Conservation (phyloP, 768 basidiomycete species). For the Tricholoma matsutake region DNA sequence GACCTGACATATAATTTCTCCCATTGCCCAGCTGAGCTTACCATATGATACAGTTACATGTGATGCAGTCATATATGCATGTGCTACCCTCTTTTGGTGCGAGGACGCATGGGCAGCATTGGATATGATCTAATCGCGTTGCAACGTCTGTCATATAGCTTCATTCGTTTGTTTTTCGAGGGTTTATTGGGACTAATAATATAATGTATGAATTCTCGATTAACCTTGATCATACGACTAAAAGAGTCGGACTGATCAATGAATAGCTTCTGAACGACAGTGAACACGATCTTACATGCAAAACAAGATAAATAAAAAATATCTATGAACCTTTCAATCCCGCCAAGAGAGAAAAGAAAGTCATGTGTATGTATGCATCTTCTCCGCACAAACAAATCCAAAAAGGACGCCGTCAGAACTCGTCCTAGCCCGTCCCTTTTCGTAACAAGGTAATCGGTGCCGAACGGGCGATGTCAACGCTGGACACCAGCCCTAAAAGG, state of each 20-base stretch:
- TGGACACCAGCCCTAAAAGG: slow-evolving; percentile 34
- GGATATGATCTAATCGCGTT: neutral
- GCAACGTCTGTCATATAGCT: neutral
- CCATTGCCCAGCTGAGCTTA: neutral
- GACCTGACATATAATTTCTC: neutral
- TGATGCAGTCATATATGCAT: neutral
- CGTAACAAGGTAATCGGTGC: slow-evolving; percentile 59
- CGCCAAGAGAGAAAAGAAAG: neutral
- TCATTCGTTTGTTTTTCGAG: neutral
- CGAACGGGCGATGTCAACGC: slow-evolving; percentile 65
- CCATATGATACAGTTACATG: neutral
- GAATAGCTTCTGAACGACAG: too few relatives aligned
- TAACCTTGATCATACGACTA: too few relatives aligned
- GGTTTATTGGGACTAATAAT: too few relatives aligned
- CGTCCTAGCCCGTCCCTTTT: slow-evolving; percentile 55
- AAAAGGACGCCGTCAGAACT: slow-evolving; percentile 49
- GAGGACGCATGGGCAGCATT: neutral
- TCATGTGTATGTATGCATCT: neutral
- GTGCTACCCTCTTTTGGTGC: neutral
- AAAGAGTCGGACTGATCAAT: too few relatives aligned
- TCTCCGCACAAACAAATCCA: slow-evolving; percentile 17
- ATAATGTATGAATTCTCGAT: too few relatives aligned
- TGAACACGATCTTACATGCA: too few relatives aligned
- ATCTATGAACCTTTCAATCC: neutral
- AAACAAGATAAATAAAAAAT: too few relatives aligned